A percentile compares a stretch with the other conserved stretches of the same genome.
phyloP scores from a whole-genome alignment of 148 eudicot species.

The Beta vulgaris region DNA sequence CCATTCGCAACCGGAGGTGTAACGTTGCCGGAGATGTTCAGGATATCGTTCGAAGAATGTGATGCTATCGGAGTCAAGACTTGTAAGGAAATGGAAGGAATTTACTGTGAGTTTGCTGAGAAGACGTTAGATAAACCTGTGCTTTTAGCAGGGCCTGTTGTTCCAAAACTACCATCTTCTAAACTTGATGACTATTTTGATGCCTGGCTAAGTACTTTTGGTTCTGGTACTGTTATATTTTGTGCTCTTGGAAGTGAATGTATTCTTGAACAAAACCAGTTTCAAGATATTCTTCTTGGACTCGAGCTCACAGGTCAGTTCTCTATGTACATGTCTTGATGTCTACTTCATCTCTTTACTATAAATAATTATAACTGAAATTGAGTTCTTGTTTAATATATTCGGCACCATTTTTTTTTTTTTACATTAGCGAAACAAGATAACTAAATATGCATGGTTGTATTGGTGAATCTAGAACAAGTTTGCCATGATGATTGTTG shows the following conservation, averaged over 20 bases:
- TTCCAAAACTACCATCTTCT: not conserved
- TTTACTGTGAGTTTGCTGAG: not conserved
- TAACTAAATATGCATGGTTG: no score
- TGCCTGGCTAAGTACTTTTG: not conserved
- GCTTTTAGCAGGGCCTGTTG: not conserved
- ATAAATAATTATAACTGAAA: no score
- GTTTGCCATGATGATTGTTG: no score
- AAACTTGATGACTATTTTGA: not conserved
- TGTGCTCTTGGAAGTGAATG: not conserved
- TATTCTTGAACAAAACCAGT: not conserved
- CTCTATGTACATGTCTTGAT: no score
- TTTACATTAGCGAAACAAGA: no score
- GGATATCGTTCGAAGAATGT: not conserved
- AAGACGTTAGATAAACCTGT: not conserved
- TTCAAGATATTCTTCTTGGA: not conserved
- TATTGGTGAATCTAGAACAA: no score
- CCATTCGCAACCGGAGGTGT: not conserved
- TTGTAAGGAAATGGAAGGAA: not conserved
- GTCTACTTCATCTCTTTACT: no score
- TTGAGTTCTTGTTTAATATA: no score
- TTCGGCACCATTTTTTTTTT: no score
- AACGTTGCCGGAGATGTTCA: not conserved
- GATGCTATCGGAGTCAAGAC: not conserved
- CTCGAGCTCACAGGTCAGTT: not conserved
- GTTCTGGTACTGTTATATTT: not conserved